Evolutionary conservation across 176 grass and related monocot species (phyloP).

Genomic region (Lolium multiflorum): DNA sequence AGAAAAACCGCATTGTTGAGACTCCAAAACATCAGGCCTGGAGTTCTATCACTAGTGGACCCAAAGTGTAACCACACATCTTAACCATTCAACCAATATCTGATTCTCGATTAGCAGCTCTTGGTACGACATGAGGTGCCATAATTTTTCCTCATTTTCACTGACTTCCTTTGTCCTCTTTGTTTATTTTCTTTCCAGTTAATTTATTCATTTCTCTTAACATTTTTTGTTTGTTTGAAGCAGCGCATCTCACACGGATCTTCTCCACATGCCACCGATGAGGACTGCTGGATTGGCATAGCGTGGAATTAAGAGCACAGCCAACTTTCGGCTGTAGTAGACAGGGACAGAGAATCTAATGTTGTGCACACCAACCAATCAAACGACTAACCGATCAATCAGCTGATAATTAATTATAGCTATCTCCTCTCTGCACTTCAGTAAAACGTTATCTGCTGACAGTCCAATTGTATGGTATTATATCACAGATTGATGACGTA

Average conservation of each 20-base stretch:
- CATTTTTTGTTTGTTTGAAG: not conserved
- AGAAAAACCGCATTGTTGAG: not conserved
- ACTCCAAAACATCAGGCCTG: not conserved
- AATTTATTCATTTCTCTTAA: not conserved
- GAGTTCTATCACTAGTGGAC: not conserved
- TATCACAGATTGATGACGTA: constrained; percentile 16
- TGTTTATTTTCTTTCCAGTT: not conserved
- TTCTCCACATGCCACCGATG: constrained; percentile 50
- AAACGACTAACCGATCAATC: constrained; percentile 43
- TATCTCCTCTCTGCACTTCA: constrained; percentile 2
- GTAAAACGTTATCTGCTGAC: not conserved
- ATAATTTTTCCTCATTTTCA: not conserved
- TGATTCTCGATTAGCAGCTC: not conserved
- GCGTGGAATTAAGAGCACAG: constrained; percentile 47
- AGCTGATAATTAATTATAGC: constrained; percentile 2
- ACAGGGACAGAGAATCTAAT: constrained; percentile 58
- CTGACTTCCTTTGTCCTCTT: not conserved
- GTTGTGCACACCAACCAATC: constrained; percentile 47
- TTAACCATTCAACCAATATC: not conserved
- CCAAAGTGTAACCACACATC: not conserved
- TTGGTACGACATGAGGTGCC: constrained; percentile 21
- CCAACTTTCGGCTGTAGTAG: constrained; percentile 58
- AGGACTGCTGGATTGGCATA: constrained; percentile 42
- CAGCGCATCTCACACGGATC: constrained; percentile 47
- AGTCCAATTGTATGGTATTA: not conserved